Conservation (phyloP, 345 rosid species). For the rapeseed (Brassica napus) region Da-Ae NC_063438.1:13564001-13564500, state of each 20-base stretch:
- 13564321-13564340: not conserved
- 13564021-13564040: not conserved
- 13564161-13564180: slow-evolving; percentile 41
- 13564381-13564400: slow-evolving; percentile 59
- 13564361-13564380: slow-evolving; percentile 72
- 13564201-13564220: slow-evolving; percentile 53
- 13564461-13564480: too few relatives aligned
- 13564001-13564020: not conserved
- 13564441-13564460: slow-evolving; percentile 42
- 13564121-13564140: not conserved
- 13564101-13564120: not conserved
- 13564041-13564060: not conserved
- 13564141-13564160: slow-evolving; percentile 43
- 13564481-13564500: not conserved
- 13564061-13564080: slow-evolving; percentile 6
- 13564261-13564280: not conserved
- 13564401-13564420: slow-evolving; percentile 73
- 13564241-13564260: not conserved
- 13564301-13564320: not conserved
- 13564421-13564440: slow-evolving; percentile 95
- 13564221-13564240: slow-evolving; percentile 46
- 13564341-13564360: slow-evolving; percentile 37
- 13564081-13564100: not conserved
- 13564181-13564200: slow-evolving; percentile 52
- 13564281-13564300: not conserved